These are phyloP conservation scores for Saccharum spontaneum DNA, from an alignment of 176 grass and related monocot species.

Conservation along the genomic window DNA sequence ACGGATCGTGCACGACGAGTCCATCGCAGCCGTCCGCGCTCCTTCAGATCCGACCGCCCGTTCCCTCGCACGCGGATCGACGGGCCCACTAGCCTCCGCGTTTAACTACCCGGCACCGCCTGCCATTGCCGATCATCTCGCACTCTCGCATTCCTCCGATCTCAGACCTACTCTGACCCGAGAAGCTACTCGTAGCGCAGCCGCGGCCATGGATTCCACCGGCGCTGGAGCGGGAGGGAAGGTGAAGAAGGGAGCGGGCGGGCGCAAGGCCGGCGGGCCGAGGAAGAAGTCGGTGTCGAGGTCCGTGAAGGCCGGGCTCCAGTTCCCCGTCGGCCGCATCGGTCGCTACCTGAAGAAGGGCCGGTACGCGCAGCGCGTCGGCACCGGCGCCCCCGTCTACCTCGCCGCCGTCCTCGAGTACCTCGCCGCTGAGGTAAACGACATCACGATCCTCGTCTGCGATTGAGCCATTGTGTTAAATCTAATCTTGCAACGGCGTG, in stretches of 20 bases:
- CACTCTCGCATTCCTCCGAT: background rate
- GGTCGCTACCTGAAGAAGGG: conserved; percentile 74
- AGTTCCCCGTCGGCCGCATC: conserved; percentile 82
- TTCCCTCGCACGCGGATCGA: conserved; percentile 25
- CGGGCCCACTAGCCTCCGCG: conserved; percentile 21
- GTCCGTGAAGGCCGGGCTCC: conserved; percentile 69
- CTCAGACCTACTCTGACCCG: background rate
- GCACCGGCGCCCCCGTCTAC: conserved; percentile 67
- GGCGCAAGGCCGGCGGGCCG: conserved; percentile 48
- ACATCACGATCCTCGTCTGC: background rate
- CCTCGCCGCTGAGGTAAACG: conserved; percentile 62
- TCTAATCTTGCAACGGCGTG: too few species aligned
- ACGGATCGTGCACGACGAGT: conserved; percentile 8
- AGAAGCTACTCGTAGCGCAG: background rate
- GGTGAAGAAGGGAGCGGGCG: conserved; percentile 52
- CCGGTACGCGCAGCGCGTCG: conserved; percentile 63
- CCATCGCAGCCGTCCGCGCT: background rate
- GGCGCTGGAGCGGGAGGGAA: conserved; percentile 36
- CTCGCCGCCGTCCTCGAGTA: conserved; percentile 78
- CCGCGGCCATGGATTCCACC: conserved; percentile 20
- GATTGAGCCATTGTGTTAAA: background rate
- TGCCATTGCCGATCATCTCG: background rate
- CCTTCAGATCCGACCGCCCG: conserved; percentile 5
- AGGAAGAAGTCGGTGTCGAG: conserved; percentile 61
- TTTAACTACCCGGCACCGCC: background rate